These are phyloP conservation scores for Aspergillus udagawae DNA, from an alignment of 2,329 filamentous ascomycete genomes.

Conservation along the genomic window DNA sequence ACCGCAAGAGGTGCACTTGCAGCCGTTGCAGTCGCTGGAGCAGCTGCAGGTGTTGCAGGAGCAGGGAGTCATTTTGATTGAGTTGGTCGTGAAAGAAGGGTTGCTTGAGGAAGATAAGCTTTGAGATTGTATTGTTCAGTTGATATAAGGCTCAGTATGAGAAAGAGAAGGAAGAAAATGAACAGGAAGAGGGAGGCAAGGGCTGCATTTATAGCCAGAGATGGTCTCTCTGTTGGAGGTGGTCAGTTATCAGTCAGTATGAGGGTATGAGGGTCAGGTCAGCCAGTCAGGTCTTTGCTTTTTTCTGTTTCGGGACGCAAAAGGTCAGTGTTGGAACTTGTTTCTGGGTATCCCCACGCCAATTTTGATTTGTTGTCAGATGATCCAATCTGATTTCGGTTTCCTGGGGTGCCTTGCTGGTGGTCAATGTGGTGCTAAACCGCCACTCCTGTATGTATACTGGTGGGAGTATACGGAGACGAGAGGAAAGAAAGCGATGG, in stretches of 20 bases:
- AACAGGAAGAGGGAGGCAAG: background rate
- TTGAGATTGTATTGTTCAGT: background rate
- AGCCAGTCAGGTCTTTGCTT: background rate
- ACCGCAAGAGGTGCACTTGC: conserved; percentile 15
- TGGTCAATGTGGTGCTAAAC: background rate
- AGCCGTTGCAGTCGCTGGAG: conserved; percentile 34
- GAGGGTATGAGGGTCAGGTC: background rate
- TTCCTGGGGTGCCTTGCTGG: background rate
- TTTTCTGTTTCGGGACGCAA: background rate
- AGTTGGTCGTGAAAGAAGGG: conserved; percentile 6
- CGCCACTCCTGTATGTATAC: background rate
- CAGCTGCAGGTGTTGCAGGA: conserved; percentile 35
- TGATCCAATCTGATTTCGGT: background rate
- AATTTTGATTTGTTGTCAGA: background rate
- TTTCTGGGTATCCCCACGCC: background rate
- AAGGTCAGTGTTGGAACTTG: background rate
- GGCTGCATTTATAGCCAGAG: background rate
- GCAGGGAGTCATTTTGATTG: conserved; percentile 39
- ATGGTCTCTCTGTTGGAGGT: background rate
- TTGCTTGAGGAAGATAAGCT: background rate
- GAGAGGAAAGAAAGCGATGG: background rate
- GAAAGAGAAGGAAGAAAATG: background rate
- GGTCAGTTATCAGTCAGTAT: background rate
- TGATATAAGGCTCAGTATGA: background rate
- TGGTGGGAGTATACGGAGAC: background rate